Conservation (phyloP, 2,329 filamentous ascomycete genomes). For the Zasmidium angulare region DNA sequence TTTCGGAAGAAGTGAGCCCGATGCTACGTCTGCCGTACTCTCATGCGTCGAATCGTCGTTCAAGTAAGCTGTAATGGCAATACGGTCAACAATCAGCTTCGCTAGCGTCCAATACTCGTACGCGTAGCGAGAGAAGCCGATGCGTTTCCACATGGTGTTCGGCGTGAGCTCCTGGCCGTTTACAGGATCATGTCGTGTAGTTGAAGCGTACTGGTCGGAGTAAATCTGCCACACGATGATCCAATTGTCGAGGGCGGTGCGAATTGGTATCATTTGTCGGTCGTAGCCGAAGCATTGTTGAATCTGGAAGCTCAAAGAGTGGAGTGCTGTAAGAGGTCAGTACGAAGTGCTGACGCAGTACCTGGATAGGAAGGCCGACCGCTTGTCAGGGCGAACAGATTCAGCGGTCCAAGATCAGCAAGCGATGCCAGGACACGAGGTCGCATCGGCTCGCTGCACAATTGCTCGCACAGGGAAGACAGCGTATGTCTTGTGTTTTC, state of each 20-base stretch:
- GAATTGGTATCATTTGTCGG: slow-evolving; percentile 4
- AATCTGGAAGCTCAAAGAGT: slow-evolving; percentile 8
- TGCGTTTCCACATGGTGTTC: neutral
- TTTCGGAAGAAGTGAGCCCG: slow-evolving; percentile 4
- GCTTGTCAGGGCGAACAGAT: slow-evolving; percentile 1
- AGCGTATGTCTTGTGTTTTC: neutral
- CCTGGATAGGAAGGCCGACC: neutral
- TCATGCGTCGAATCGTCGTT: neutral
- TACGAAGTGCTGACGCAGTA: neutral
- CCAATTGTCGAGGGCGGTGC: slow-evolving; percentile 7
- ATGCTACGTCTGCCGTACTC: neutral
- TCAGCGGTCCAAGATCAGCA: neutral
- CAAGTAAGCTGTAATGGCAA: neutral
- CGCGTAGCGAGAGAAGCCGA: slow-evolving; percentile 5
- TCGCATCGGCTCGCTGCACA: neutral
- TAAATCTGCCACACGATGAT: slow-evolving; percentile 2
- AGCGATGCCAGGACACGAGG: neutral
- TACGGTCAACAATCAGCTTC: slow-evolving; percentile 6
- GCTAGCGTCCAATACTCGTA: slow-evolving; percentile 10
- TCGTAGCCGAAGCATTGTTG: slow-evolving; percentile 7
- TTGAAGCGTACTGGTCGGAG: neutral
- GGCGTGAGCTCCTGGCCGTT: neutral
- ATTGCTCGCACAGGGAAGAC: neutral
- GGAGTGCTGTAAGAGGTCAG: slow-evolving; percentile 1
- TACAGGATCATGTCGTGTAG: neutral